Evolutionary conservation across 805 yeast species (phyloP).

Genomic region (Priceomyces castillae): DNA sequence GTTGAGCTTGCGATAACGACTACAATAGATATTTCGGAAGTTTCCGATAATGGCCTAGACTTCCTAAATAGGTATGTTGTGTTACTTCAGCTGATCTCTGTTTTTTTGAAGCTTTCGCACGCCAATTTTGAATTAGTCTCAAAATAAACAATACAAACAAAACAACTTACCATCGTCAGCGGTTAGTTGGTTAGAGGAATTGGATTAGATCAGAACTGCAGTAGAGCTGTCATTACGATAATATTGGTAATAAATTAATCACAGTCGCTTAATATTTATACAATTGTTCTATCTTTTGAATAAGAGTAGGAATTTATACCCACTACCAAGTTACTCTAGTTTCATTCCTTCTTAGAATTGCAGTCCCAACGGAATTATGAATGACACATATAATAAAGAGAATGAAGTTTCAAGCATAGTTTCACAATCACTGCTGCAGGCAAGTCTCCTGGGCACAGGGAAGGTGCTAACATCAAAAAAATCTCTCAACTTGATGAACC

Average conservation of each 20-base stretch:
- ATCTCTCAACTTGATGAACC: conserved; percentile 13
- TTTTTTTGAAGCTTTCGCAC: not conserved
- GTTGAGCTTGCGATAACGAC: not conserved
- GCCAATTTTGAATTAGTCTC: not conserved
- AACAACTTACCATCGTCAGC: not conserved
- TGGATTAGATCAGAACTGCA: not conserved
- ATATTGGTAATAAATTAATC: not conserved
- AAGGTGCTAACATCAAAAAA: conserved; percentile 12
- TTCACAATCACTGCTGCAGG: conserved; percentile 5
- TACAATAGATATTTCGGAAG: not conserved
- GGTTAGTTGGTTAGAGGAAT: conserved; percentile 1
- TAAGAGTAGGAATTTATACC: not conserved
- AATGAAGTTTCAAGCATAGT: conserved; percentile 7
- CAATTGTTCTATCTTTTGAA: not conserved
- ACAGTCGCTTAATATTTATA: not conserved
- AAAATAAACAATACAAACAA: not conserved
- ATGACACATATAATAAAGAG: conserved; percentile 10
- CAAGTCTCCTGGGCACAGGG: conserved; percentile 2
- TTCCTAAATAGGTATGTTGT: not conserved
- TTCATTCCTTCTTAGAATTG: not conserved
- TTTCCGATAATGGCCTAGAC: not conserved
- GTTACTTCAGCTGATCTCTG: not conserved
- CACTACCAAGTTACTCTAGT: not conserved
- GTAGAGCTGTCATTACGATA: not conserved
- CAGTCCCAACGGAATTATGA: conserved; percentile 6